These are phyloP conservation scores for Veloboletus limbatus DNA, from an alignment of 1,284 basidiomycete species.

Conservation along the genomic window DNA sequence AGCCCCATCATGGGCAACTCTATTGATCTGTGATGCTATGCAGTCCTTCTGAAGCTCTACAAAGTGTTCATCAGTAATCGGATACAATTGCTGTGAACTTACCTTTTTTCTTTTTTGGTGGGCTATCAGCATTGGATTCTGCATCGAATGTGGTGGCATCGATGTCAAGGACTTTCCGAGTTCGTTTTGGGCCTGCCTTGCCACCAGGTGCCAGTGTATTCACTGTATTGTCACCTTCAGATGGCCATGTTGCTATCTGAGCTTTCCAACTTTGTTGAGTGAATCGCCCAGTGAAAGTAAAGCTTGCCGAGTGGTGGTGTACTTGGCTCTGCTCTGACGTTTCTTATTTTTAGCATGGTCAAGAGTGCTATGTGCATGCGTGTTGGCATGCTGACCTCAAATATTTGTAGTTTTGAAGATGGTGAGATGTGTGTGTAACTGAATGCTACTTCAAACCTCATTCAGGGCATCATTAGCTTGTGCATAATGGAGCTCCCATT, in stretches of 20 bases:
- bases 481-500: not conserved
- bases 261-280: too few species aligned
- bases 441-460: not conserved
- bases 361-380: not conserved
- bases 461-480: slow-evolving; percentile 1
- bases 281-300: too few species aligned
- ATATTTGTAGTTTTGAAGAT: not conserved
- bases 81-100: not conserved
- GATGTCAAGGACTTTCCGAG: not conserved
- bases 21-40: too few species aligned
- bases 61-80: not conserved
- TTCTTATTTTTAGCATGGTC: not conserved
- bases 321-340: not conserved
- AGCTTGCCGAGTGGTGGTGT: too few species aligned
- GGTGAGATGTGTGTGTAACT: not conserved
- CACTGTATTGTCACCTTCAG: not conserved
- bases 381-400: not conserved
- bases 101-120: not conserved
- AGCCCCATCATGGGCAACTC: too few species aligned
- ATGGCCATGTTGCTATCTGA: not conserved
- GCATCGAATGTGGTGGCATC: not conserved
- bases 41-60: not conserved
- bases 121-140: not conserved
- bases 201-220: not conserved
- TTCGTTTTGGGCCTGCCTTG: not conserved